These are phyloP conservation scores for Aspergillus thermomutatus DNA, from an alignment of 2,329 filamentous ascomycete genomes.

Conservation along the genomic window DNA sequence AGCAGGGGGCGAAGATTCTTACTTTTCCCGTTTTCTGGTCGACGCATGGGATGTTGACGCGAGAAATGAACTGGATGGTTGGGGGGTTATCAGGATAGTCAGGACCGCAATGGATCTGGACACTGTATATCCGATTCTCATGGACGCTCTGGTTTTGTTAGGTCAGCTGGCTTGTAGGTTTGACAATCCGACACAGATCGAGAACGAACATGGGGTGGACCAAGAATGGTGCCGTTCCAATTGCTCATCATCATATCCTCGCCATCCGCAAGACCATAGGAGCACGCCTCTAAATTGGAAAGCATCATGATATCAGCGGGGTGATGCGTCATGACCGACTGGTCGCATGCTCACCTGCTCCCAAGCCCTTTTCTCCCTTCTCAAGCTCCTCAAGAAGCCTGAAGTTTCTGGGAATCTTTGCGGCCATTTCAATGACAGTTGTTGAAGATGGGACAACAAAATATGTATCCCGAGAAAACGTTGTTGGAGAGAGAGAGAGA, in stretches of 20 bases:
- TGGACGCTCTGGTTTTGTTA: constrained; percentile 70
- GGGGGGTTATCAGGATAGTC: constrained; percentile 88
- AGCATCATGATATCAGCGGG: constrained; percentile 22
- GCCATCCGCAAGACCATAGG: constrained; percentile 89
- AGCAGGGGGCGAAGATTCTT: constrained; percentile 15
- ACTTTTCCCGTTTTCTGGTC: constrained; percentile 73
- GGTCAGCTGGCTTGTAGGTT: neutral
- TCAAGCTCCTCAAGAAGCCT: constrained; percentile 94
- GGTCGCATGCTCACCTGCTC: constrained; percentile 59
- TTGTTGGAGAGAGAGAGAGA: constrained; percentile 9
- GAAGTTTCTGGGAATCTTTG: constrained; percentile 92
- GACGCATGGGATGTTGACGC: constrained; percentile 95
- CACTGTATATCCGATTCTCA: constrained; percentile 97
- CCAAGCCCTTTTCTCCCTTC: constrained; percentile 96
- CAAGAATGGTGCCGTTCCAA: constrained; percentile 97
- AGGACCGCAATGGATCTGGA: constrained; percentile 92
- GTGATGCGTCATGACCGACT: constrained; percentile 7
- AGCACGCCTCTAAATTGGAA: constrained; percentile 73
- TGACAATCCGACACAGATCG: neutral
- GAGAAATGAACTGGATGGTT: constrained; percentile 85
- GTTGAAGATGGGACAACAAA: neutral
- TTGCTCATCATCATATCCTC: constrained; percentile 96
- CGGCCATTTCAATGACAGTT: constrained; percentile 47
- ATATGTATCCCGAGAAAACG: neutral
- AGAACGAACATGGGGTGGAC: constrained; percentile 81